Base-by-base conservation (phyloP, 257 asterid genomes). In the Voacanga thouarsii region DNA sequence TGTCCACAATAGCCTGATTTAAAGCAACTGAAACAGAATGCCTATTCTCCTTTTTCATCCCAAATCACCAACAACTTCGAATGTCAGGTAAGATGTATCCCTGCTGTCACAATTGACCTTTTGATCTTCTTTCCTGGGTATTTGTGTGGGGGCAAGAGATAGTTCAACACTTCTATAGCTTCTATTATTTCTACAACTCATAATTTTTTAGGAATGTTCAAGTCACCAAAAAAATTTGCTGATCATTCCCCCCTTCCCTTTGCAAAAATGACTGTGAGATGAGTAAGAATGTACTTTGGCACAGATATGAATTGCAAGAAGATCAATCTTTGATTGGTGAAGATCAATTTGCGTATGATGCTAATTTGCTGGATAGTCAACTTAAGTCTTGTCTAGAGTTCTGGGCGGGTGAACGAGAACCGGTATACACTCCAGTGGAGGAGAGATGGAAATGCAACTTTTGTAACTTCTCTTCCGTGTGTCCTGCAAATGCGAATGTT, bases 361-460 rank as follows among this genome's bases (percentile, higher is more conserved):
- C 77, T 3, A 84, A 83, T 24, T 90, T 91, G 96, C 80, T 95
- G 15, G 78, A 88, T 80, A 84, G 80, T 79, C 92, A 95, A 82
- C 87, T 93, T 4, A 86, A 82, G 84, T 86, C 86, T 55, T 86
- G 89, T 57, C 92, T 91, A 10, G 93, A 90, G 82, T 89, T 95
- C 70, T 93, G 99, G 99, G 74, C 14, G 77, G 96, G 98, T 43
- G 83, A 88, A 73, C 83, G 97, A 81, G 92, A 89, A 82, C 91
- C 98, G 74, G 77, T 75, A 77, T 93, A 84, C 76, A 63, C 94
- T 80, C 86, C 97, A 47, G 69, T 74, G 73, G 93, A 93, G 18
- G 99, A 95, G 80, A 94, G 89, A 23, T 93, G 98, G 98, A 95
- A 95, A 86, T 95, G 99, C 88, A 81, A 77, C 73, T 88, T 77